These are phyloP conservation scores for Conidiobolus incongruus DNA, from an alignment of 371 early-diverging fungal genomes.

Conservation along the genomic window DNA sequence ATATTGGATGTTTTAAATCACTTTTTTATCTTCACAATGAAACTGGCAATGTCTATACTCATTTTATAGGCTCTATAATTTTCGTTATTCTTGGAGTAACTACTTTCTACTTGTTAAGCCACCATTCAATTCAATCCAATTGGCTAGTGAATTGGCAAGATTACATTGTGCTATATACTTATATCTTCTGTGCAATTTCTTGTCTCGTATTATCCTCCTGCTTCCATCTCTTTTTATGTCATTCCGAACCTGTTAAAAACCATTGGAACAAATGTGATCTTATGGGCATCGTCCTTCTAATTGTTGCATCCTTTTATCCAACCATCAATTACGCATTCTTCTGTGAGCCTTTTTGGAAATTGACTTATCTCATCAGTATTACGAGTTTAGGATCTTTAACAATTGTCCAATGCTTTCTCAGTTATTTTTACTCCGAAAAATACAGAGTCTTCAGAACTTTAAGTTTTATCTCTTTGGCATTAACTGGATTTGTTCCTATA, in stretches of 20 bases:
- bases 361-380: conserved; percentile 35
- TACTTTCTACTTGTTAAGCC: background rate
- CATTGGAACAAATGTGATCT: conserved; percentile 76
- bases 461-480: conserved; percentile 56
- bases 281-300: conserved; percentile 71
- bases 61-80: background rate
- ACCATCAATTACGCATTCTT: conserved; percentile 54
- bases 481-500: conserved; percentile 53
- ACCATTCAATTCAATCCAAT: too few relatives aligned
- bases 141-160: conserved; percentile 27
- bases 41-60: conserved; percentile 21
- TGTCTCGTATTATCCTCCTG: conserved; percentile 60
- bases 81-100: conserved; percentile 1
- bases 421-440: too few relatives aligned
- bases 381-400: conserved; percentile 34
- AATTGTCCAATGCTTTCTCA: conserved; percentile 13
- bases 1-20: conserved; percentile 39
- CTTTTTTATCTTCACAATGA: conserved; percentile 76
- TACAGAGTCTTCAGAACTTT: too few relatives aligned
- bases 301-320: conserved; percentile 55
- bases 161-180: conserved; percentile 33
- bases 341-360: conserved; percentile 29
- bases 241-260: conserved; percentile 51
- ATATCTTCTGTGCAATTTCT: conserved; percentile 37
- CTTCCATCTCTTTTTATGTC: conserved; percentile 75